These are phyloP conservation scores for Zygosaccharomyces sapae DNA, from an alignment of 1,139 yeast species.

Conservation along the genomic window DNA sequence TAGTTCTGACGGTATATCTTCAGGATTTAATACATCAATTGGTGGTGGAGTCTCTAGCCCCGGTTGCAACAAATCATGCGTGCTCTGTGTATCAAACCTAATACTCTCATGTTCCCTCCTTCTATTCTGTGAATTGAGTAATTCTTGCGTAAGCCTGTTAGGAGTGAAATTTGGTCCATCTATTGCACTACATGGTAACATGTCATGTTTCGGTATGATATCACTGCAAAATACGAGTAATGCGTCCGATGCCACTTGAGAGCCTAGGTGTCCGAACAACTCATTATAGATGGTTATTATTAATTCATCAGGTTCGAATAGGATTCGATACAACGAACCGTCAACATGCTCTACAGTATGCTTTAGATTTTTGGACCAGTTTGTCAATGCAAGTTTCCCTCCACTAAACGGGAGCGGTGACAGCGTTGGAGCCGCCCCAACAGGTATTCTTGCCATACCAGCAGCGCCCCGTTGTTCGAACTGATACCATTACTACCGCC, in stretches of 20 bases:
- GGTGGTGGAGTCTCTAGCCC: constrained; percentile 10
- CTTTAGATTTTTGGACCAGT: constrained; percentile 10
- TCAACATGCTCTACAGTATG: constrained; percentile 5
- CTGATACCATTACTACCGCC: no score
- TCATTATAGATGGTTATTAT: constrained; percentile 25
- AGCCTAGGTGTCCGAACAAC: constrained; percentile 27
- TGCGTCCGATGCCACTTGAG: constrained; percentile 28
- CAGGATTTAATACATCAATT: constrained; percentile 3
- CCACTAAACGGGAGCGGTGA: constrained; percentile 5
- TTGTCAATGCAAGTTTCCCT: constrained; percentile 1
- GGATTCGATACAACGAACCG: constrained; percentile 7
- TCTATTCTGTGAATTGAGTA: constrained; percentile 8
- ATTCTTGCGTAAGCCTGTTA: constrained; percentile 14
- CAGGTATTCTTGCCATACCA: background rate
- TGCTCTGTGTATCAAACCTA: background rate
- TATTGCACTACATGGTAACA: constrained; percentile 9
- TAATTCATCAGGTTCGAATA: constrained; percentile 32
- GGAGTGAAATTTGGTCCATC: constrained; percentile 11
- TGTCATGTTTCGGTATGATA: constrained; percentile 5
- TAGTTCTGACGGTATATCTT: constrained; percentile 5
- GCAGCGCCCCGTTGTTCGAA: no score
- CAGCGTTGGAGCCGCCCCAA: background rate
- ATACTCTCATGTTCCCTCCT: constrained; percentile 4
- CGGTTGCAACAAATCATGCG: background rate
- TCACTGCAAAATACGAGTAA: constrained; percentile 25